Conservation (phyloP, 2,329 filamentous ascomycete species). For the Pseudocercospora crystallina region DNA sequence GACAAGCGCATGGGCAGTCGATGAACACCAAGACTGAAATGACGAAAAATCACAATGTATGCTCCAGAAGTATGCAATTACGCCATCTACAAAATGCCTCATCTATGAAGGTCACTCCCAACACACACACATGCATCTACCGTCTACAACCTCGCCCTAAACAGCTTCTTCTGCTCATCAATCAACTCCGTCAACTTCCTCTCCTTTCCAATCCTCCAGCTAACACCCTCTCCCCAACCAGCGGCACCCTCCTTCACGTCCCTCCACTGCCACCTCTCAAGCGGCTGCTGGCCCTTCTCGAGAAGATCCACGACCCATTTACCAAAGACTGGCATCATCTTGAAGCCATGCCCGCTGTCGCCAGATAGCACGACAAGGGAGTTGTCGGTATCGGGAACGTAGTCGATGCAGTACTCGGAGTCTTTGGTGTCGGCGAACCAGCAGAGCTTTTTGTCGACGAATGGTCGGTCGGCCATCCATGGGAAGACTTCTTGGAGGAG, state of each 20-base stretch:
- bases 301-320: constrained; percentile 54
- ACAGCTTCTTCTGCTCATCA: constrained; percentile 22
- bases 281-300: constrained; percentile 44
- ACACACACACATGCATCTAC: too few relatives aligned
- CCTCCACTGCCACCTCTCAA: constrained; percentile 57
- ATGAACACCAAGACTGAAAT: too few relatives aligned
- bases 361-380: constrained; percentile 55
- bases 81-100: too few relatives aligned
- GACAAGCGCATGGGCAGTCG: too few relatives aligned
- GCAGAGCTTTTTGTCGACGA: constrained; percentile 60
- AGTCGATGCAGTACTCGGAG: constrained; percentile 62
- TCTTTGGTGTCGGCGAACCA: constrained; percentile 64
- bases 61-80: too few relatives aligned
- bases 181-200: constrained; percentile 27
- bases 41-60: too few relatives aligned
- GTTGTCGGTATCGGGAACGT: constrained; percentile 50
- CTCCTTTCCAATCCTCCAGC: constrained; percentile 47
- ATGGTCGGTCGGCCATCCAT: constrained; percentile 52
- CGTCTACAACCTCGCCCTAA: constrained; percentile 22
- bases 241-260: constrained; percentile 30
- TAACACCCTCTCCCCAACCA: constrained; percentile 49
- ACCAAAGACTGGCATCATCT: constrained; percentile 62
- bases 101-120: too few relatives aligned
- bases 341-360: constrained; percentile 63
- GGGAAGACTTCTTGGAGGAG: constrained; percentile 56